These are phyloP conservation scores for Fusarium mexicanum DNA, from an alignment of 2,329 filamentous ascomycete genomes.

Conservation along the genomic window DNA sequence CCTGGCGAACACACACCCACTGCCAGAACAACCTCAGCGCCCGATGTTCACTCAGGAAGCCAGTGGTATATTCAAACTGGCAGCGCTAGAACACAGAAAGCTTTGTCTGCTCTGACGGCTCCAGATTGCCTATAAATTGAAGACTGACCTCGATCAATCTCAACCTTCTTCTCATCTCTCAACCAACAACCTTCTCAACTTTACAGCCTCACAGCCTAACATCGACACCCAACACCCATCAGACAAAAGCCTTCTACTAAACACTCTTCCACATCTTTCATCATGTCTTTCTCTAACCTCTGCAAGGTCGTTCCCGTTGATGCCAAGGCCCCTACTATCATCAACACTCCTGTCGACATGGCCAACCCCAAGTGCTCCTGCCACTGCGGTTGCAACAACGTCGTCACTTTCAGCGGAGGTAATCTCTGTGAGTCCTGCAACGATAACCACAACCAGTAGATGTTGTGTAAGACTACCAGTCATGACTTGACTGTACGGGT, in stretches of 20 bases:
- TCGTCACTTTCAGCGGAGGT: background rate
- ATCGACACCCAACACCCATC: background rate
- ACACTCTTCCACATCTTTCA: background rate
- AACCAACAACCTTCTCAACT: background rate
- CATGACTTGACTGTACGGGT: background rate
- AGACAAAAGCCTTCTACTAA: background rate
- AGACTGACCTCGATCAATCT: background rate
- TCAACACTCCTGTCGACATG: background rate
- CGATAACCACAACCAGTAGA: background rate
- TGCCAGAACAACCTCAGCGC: background rate
- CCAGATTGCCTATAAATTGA: background rate
- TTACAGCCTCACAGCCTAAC: background rate
- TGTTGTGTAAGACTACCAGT: background rate
- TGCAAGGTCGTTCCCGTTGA: background rate
- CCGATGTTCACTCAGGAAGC: background rate
- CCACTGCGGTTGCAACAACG: background rate
- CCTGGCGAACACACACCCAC: background rate
- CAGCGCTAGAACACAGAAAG: background rate
- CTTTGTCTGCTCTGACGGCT: no score
- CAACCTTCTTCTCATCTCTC: background rate
- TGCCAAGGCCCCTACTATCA: background rate
- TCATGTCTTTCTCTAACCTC: background rate
- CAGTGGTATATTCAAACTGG: background rate
- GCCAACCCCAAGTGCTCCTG: background rate
- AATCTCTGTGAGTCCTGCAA: background rate